Base-by-base conservation (phyloP, 495 filamentous ascomycete genomes). In the Daldinia childiae region DNA sequence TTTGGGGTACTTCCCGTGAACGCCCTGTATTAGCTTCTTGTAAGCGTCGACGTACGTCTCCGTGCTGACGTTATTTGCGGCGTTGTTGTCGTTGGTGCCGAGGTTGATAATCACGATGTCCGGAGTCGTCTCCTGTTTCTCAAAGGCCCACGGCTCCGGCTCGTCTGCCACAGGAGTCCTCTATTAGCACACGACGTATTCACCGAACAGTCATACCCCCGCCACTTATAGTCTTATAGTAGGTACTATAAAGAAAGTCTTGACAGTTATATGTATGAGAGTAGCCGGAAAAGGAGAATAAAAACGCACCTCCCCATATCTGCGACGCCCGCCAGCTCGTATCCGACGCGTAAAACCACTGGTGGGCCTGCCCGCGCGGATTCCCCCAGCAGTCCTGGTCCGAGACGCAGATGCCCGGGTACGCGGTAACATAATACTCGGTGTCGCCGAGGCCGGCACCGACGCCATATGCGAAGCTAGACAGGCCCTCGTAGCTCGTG, bases 71-170 rank as follows among this genome's bases (percentile, higher is more conserved):
- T 90, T 87, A 74, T 91, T 91, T 15, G 78, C 77, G 0, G 80
- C 65, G 64, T 89, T 89, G 64, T 85, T 83, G 75, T 92, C 90
- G 68, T 92, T 92, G 17, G 88, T 90, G 27, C 89, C 90, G 43
- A 92, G 81, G 70, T 91, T 88, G 73, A 91, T 90, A 65, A 91
- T 69, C 12, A 90, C 89, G 8, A 93, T 80, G 69, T 91, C 89
- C 4, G 89, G 88, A 1, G 83, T 82, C n/a, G 82, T 85, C 15
- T 76, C 76, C 58, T 88, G 85, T 32, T 83, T 83, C 6, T 75
- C 78, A 58, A 91, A 90, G 68, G 89, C 84, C 86, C 87, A 92
- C 0, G 81, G 74, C 63, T 90, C 87, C 0, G 88, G 86, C 2
- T 85, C 79, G 30, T 83, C 82, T 83, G 39, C 21, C 38, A 57